A percentile compares a stretch with the other conserved stretches of the same genome.
These are phyloP conservation scores for Rhodotorula sp. DNA, from an alignment of 1,284 basidiomycete species.

Conservation along the genomic window DNA sequence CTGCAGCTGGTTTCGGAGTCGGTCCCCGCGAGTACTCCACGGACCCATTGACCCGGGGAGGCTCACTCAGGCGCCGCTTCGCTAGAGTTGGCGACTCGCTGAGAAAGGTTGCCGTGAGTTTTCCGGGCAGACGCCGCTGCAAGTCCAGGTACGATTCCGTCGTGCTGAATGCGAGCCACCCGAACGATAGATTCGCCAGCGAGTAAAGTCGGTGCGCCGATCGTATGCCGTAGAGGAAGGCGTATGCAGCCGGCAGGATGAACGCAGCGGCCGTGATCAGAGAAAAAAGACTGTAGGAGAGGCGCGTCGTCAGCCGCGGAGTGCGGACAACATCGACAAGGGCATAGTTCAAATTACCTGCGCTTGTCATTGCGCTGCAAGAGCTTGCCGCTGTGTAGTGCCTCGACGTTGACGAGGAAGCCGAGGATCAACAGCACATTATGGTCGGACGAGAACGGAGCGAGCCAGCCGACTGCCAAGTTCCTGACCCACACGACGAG, in stretches of 20 bases:
- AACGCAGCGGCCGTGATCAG: conserved; percentile 13
- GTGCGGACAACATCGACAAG: too few species aligned
- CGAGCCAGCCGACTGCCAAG: conserved; percentile 47
- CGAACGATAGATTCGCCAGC: conserved; percentile 36
- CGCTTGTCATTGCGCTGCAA: conserved; percentile 4
- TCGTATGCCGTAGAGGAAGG: conserved; percentile 41
- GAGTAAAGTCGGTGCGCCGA: conserved; percentile 40
- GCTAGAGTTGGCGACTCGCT: not conserved
- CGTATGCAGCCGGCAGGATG: conserved; percentile 8
- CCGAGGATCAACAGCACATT: conserved; percentile 47
- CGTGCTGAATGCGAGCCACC: conserved; percentile 34
- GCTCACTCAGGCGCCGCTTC: not conserved
- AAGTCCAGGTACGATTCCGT: conserved; percentile 6
- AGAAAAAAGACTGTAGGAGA: not conserved
- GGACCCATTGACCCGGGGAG: not conserved
- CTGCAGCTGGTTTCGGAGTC: too few species aligned
- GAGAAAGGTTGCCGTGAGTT: not conserved
- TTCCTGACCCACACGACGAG: conserved; percentile 89
- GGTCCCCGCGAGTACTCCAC: not conserved
- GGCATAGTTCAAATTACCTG: not conserved
- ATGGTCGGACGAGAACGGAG: conserved; percentile 49
- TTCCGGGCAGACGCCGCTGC: not conserved
- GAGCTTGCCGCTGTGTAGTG: conserved; percentile 35
- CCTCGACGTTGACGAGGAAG: conserved; percentile 46
- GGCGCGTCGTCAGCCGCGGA: not conserved